phyloP scores from a whole-genome alignment of 495 filamentous ascomycete genomes.

The Penicillium fimorum region DNA sequence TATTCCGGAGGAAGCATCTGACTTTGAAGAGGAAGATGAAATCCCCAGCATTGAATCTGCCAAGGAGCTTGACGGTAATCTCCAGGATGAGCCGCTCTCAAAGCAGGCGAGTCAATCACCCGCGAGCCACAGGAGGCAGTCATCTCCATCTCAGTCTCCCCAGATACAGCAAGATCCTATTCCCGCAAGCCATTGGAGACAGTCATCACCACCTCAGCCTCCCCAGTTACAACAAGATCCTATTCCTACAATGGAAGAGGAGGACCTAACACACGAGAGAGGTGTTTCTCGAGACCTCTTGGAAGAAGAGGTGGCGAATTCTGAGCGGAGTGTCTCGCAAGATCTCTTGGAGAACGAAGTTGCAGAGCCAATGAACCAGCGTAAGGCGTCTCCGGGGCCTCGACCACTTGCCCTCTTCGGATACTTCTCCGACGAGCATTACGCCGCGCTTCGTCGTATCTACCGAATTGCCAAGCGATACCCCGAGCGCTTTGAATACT shows the following conservation, averaged over 20 bases:
- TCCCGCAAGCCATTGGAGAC: slow-evolving; percentile 10
- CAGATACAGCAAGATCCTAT: slow-evolving; percentile 1
- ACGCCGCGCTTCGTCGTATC: slow-evolving; percentile 39
- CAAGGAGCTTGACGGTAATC: slow-evolving; percentile 15
- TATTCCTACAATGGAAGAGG: slow-evolving; percentile 7
- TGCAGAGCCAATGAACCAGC: slow-evolving; percentile 10
- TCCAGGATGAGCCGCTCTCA: slow-evolving; percentile 16
- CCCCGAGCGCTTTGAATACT: slow-evolving; percentile 42
- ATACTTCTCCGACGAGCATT: slow-evolving; percentile 49
- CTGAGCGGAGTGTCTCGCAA: slow-evolving; percentile 12
- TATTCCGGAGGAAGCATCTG: slow-evolving; percentile 20
- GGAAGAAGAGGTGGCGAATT: slow-evolving; percentile 3
- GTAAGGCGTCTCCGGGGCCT: slow-evolving; percentile 17
- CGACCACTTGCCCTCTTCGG: slow-evolving; percentile 37
- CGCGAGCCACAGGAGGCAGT: slow-evolving; percentile 10
- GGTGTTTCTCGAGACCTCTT: not conserved
- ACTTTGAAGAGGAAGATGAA: slow-evolving; percentile 25
- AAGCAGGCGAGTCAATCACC: slow-evolving; percentile 17
- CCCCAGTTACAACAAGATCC: slow-evolving; percentile 1
- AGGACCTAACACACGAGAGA: not conserved
- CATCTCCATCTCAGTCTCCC: slow-evolving; percentile 4
- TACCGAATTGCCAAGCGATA: slow-evolving; percentile 41
- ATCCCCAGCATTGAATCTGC: slow-evolving; percentile 12
- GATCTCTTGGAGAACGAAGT: slow-evolving; percentile 11
- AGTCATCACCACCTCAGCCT: slow-evolving; percentile 6